phyloP scores from a whole-genome alignment of 768 basidiomycete genomes.

The Daedaleopsis sinensis region DNA sequence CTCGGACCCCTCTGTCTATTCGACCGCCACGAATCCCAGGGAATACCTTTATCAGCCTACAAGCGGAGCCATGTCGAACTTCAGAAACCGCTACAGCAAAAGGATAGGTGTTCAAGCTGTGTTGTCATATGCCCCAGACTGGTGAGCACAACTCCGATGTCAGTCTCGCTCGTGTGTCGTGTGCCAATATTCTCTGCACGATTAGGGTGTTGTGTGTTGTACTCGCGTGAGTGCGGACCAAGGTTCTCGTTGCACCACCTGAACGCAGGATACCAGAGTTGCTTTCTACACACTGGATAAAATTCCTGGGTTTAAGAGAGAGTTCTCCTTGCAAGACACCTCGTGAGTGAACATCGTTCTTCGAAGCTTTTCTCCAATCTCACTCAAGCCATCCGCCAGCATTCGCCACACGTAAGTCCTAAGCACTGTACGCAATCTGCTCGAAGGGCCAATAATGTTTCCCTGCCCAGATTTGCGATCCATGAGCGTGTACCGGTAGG shows the following conservation, averaged over 20 bases:
- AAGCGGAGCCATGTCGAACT: not conserved
- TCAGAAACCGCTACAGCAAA: constrained; percentile 34
- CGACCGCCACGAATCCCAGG: not conserved
- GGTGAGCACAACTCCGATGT: constrained; percentile 48
- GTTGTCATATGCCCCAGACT: constrained; percentile 74
- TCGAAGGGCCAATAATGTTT: not conserved
- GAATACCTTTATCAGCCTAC: not conserved
- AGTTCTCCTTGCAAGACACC: constrained; percentile 78
- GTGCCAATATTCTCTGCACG: constrained; percentile 3
- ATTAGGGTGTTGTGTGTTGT: constrained; percentile 67
- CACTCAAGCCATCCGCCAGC: constrained; percentile 22
- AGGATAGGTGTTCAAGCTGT: constrained; percentile 36
- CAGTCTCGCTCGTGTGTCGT: not conserved
- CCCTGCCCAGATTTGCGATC: constrained; percentile 54
- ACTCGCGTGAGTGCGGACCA: constrained; percentile 54
- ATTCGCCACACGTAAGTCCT: constrained; percentile 41
- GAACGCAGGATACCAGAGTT: constrained; percentile 41
- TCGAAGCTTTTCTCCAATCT: not conserved
- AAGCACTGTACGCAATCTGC: not conserved
- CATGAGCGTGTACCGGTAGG: constrained; percentile 81
- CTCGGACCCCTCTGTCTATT: not conserved
- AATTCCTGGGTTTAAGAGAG: constrained; percentile 73
- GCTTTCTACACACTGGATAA: constrained; percentile 64
- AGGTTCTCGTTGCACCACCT: not conserved
- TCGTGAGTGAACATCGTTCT: constrained; percentile 50